phyloP scores from a whole-genome alignment of 2,329 filamentous ascomycete genomes.

The Colletotrichum abscissum region DNA sequence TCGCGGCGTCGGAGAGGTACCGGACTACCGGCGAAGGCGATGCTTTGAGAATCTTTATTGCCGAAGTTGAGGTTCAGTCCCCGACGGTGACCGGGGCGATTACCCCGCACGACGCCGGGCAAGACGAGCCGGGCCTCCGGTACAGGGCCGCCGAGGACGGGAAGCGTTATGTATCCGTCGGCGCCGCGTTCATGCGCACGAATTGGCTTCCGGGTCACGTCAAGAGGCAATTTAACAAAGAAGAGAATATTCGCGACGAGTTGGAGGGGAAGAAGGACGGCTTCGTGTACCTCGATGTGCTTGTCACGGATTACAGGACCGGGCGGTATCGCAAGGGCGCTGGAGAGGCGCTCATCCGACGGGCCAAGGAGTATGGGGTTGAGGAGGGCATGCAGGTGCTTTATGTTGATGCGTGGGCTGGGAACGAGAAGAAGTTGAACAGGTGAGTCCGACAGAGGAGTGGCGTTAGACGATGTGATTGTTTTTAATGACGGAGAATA shows the following conservation, averaged over 20 bases:
- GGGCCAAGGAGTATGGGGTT: constrained; percentile 20
- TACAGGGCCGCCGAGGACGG: constrained; percentile 8
- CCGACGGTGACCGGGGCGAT: background rate
- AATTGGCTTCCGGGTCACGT: constrained; percentile 34
- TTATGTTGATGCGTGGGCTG: constrained; percentile 44
- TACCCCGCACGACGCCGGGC: background rate
- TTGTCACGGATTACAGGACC: constrained; percentile 36
- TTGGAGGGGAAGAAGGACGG: constrained; percentile 14
- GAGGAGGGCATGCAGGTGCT: constrained; percentile 34
- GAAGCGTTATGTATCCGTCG: constrained; percentile 15
- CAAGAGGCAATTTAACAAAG: background rate
- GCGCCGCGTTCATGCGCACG: constrained; percentile 14
- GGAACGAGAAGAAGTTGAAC: constrained; percentile 39
- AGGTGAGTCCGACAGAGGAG: background rate
- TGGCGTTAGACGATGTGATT: no score
- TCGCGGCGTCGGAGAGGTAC: constrained; percentile 41
- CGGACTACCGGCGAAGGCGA: constrained; percentile 37
- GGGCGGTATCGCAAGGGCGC: constrained; percentile 19
- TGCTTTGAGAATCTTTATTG: constrained; percentile 42
- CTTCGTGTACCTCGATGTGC: constrained; percentile 35
- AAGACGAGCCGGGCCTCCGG: background rate
- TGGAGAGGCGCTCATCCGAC: constrained; percentile 29
- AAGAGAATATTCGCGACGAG: background rate
- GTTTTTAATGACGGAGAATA: background rate
- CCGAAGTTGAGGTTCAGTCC: constrained; percentile 40